phyloP scores from a whole-genome alignment of 2,329 filamentous ascomycete genomes.

The Ascochyta koolunga region DNA sequence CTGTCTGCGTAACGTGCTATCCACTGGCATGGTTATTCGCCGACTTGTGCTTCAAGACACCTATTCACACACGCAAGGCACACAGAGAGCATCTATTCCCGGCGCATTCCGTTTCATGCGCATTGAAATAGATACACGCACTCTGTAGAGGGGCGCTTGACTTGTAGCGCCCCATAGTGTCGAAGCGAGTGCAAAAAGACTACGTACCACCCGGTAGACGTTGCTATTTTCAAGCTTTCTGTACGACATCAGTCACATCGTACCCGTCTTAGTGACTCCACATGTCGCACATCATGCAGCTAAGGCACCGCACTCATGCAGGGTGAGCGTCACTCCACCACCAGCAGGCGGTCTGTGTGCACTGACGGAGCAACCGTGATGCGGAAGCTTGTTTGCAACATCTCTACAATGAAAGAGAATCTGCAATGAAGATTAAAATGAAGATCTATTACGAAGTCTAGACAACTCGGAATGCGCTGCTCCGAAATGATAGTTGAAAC shows the following conservation, averaged over 20 bases:
- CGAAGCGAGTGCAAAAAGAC: background rate
- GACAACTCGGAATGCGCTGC: conserved; percentile 1
- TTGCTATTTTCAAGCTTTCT: conserved; percentile 4
- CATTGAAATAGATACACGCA: background rate
- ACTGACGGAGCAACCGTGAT: background rate
- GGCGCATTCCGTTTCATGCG: background rate
- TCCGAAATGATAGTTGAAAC: background rate
- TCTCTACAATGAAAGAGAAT: background rate
- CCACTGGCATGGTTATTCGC: conserved; percentile 6
- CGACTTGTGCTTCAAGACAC: conserved; percentile 17
- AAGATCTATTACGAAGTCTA: conserved; percentile 17
- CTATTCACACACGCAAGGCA: conserved; percentile 1
- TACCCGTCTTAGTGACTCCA: conserved; percentile 6
- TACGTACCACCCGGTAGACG: background rate
- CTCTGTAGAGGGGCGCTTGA: background rate
- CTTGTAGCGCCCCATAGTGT: background rate
- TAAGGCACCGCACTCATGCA: conserved; percentile 6
- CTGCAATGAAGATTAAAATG: background rate
- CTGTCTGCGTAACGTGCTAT: conserved; percentile 6
- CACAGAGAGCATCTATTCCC: background rate
- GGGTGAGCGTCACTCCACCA: conserved; percentile 10
- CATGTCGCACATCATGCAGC: conserved; percentile 15
- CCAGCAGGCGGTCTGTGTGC: conserved; percentile 4
- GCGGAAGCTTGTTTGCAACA: conserved; percentile 6
- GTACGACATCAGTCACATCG: conserved; percentile 12